Evolutionary conservation across 495 filamentous ascomycete genomes (phyloP).

Genomic region (Daldinia grandis): DNA sequence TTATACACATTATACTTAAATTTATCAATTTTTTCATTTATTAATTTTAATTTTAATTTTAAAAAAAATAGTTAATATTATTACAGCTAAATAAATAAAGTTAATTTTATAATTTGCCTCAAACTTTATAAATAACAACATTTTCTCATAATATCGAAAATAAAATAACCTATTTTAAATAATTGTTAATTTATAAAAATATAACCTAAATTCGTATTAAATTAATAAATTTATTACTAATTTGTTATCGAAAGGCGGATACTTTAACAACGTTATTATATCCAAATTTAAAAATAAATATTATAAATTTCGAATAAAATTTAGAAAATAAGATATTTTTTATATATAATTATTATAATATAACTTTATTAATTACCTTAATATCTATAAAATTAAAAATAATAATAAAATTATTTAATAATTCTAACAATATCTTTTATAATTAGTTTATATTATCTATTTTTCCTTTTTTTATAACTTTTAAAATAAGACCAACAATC

Average conservation of each 20-base stretch:
- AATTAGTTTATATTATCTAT: too few relatives aligned
- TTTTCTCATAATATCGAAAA: neutral
- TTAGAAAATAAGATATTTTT: neutral
- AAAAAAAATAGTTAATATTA: neutral
- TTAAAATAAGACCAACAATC: too few relatives aligned
- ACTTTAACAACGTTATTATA: neutral
- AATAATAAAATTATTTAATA: too few relatives aligned
- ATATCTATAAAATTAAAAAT: neutral
- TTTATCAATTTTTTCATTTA: neutral
- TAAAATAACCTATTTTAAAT: neutral
- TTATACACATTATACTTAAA: too few relatives aligned
- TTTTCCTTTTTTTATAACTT: too few relatives aligned
- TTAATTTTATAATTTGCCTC: neutral
- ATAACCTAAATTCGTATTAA: neutral
- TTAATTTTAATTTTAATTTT: slow-evolving; percentile 1
- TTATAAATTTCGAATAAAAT: neutral
- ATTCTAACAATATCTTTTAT: too few relatives aligned
- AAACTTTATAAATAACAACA: neutral
- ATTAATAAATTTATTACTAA: neutral
- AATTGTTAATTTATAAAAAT: neutral
- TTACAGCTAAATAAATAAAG: neutral
- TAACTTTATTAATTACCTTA: neutral
- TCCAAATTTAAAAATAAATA: too few relatives aligned
- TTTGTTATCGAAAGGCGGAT: neutral
- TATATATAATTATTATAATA: neutral